These are phyloP conservation scores for Anastatica hierochuntica DNA, from an alignment of 345 rosid genomes.

Conservation along the genomic window DNA sequence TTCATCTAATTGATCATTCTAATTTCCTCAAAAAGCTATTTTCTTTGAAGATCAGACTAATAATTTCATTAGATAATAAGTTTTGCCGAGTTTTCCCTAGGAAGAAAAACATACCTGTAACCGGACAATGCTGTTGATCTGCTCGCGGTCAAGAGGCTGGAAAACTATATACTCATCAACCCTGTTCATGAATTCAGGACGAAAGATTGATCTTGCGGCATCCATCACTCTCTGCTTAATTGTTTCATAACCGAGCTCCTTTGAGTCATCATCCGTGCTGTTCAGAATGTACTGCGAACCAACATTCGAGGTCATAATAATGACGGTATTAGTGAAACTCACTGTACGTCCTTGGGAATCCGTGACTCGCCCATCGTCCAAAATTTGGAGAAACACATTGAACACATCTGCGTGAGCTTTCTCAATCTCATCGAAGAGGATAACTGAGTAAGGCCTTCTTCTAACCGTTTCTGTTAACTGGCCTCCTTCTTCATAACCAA, in stretches of 20 bases:
- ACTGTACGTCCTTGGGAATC: constrained; percentile 96
- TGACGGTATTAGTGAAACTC: constrained; percentile 84
- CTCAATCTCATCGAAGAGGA: constrained; percentile 97
- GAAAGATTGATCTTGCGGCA: constrained; percentile 93
- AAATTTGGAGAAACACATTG: constrained; percentile 89
- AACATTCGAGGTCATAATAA: constrained; percentile 93
- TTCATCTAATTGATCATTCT: too few relatives aligned
- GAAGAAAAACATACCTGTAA: constrained; percentile 54
- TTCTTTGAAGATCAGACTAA: too few relatives aligned
- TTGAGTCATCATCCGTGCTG: constrained; percentile 60
- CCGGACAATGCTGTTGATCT: constrained; percentile 72
- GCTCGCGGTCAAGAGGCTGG: constrained; percentile 84
- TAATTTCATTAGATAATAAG: too few relatives aligned
- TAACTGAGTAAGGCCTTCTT: constrained; percentile 88
- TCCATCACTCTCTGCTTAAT: constrained; percentile 82
- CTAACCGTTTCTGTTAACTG: constrained; percentile 90
- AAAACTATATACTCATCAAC: constrained; percentile 97
- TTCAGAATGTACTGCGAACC: constrained; percentile 83
- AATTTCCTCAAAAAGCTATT: neutral
- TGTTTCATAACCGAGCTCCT: constrained; percentile 59
- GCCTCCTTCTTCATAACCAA: constrained; percentile 98
- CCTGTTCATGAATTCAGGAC: constrained; percentile 97
- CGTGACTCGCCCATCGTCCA: constrained; percentile 96
- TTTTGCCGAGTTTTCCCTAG: neutral
- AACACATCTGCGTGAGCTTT: constrained; percentile 93